Percentiles rank a stretch among this genome's conserved stretches.
Conservation (phyloP, 73 alveolate genomes). For the Stentor roeselii region DNA sequence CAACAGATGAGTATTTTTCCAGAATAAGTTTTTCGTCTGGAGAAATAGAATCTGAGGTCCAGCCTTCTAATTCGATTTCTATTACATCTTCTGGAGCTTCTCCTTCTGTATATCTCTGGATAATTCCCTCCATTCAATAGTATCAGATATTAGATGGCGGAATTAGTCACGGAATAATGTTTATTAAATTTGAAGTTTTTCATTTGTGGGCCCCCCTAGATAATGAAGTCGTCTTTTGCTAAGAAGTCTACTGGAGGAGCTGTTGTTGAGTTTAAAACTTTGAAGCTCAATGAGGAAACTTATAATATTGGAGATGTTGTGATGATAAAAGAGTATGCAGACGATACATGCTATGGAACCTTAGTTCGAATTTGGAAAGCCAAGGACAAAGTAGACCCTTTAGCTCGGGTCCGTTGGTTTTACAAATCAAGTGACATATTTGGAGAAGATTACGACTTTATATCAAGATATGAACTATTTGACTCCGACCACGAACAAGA, state of each 20-base stretch:
- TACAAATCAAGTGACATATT: constrained; percentile 26
- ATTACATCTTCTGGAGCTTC: constrained; percentile 24
- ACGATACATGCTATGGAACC: neutral
- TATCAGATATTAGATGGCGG: no score
- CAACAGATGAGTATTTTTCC: constrained; percentile 30
- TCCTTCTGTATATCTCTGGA: neutral
- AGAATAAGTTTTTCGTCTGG: constrained; percentile 28
- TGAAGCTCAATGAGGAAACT: neutral
- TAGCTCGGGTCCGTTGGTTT: neutral
- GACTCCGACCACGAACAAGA: constrained; percentile 26
- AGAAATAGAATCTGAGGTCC: constrained; percentile 22
- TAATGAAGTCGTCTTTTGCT: no score
- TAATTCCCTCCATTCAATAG: constrained; percentile 34
- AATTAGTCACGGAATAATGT: no score
- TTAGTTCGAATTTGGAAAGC: neutral
- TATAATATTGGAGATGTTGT: constrained; percentile 22
- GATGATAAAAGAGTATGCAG: neutral
- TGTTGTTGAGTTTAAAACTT: neutral
- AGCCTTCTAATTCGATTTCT: constrained; percentile 33
- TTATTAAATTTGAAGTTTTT: no score
- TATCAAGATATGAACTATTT: neutral
- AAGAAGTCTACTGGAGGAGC: no score
- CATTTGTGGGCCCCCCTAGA: no score
- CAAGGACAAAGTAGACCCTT: neutral
- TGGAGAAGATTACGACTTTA: neutral